Conservation (phyloP, 2,329 filamentous ascomycete species). For the Hyphodiscus sp. region DNA sequence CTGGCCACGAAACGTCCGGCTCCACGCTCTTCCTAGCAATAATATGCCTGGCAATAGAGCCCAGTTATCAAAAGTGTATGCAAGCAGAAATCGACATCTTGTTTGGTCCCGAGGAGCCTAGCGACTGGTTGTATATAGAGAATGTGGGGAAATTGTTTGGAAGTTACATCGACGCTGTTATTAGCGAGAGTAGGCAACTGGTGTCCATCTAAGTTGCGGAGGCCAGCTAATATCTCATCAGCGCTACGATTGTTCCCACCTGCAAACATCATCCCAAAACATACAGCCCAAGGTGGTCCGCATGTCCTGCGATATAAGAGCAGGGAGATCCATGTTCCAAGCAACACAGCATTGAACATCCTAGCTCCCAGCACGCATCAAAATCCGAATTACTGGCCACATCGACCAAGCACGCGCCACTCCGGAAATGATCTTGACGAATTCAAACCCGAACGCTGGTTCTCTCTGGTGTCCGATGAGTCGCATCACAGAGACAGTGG, state of each 20-base stretch:
- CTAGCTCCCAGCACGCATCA: slow-evolving; percentile 1
- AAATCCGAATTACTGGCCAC: slow-evolving; percentile 8
- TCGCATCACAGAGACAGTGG: slow-evolving; percentile 18
- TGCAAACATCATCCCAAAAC: slow-evolving; percentile 7
- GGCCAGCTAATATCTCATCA: neutral
- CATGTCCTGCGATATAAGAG: neutral
- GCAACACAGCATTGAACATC: neutral
- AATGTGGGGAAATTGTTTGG: neutral
- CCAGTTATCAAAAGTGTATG: slow-evolving; percentile 1
- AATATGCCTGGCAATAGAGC: slow-evolving; percentile 5
- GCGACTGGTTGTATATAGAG: neutral
- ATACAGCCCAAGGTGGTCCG: neutral
- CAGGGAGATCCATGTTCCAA: neutral
- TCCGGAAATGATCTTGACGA: slow-evolving; percentile 40
- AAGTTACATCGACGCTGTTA: slow-evolving; percentile 2
- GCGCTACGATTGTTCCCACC: slow-evolving; percentile 7
- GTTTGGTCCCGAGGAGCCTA: neutral
- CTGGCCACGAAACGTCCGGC: slow-evolving; percentile 8
- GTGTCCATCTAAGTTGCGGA: neutral
- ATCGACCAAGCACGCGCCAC: slow-evolving; percentile 19
- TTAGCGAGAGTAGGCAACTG: slow-evolving; percentile 5
- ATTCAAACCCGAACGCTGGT: slow-evolving; percentile 7
- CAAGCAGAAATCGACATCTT: slow-evolving; percentile 6
- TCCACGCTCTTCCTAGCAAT: slow-evolving; percentile 3
- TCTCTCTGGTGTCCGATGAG: slow-evolving; percentile 5